Conservation (phyloP, 306 rosid genomes). For the Alnus rubra region DNA sequence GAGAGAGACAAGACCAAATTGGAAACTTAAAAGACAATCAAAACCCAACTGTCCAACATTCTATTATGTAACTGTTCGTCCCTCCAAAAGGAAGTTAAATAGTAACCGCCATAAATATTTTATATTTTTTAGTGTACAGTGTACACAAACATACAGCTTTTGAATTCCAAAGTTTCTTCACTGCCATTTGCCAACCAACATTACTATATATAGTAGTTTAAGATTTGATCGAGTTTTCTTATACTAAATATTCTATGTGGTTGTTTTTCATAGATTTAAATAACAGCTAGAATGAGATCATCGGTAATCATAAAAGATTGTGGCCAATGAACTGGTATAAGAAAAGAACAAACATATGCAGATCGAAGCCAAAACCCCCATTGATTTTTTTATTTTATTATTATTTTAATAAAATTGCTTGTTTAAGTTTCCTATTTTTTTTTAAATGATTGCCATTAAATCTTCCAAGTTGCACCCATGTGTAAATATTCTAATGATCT, state of each 20-base stretch:
- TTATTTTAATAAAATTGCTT: neutral
- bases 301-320: neutral
- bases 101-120: slow-evolving; percentile 14
- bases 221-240: neutral
- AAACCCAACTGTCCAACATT: slow-evolving; percentile 31
- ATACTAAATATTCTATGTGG: neutral
- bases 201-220: neutral
- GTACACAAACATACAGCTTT: neutral
- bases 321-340: neutral
- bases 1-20: slow-evolving; percentile 16
- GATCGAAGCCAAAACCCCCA: neutral
- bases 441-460: slow-evolving; percentile 2
- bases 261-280: neutral
- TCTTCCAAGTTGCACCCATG: slow-evolving; percentile 24
- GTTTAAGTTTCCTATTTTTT: neutral
- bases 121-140: neutral
- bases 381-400: neutral
- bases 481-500: neutral
- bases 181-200: neutral
- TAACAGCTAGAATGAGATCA: neutral
- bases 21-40: slow-evolving; percentile 24
- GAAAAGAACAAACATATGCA: neutral
- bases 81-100: slow-evolving; percentile 17
- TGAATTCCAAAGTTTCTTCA: neutral
- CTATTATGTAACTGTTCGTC: slow-evolving; percentile 8